Conservation (phyloP, 2,329 filamentous ascomycete genomes). For the Calonectria multiphialidica region DNA sequence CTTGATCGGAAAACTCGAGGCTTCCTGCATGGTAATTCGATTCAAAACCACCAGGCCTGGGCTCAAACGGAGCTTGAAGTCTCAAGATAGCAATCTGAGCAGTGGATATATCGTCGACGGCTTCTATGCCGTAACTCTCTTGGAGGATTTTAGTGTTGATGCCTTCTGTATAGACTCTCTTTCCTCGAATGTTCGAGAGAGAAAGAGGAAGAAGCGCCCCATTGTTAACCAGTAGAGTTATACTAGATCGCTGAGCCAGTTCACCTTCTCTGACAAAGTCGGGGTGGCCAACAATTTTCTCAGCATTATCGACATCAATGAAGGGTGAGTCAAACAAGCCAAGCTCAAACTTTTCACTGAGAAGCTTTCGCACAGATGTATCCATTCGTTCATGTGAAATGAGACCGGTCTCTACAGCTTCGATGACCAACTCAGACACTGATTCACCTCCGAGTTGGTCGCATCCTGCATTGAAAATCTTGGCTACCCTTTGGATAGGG, state of each 20-base stretch:
- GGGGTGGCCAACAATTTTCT: neutral
- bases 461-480: conserved; percentile 62
- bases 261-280: conserved; percentile 1
- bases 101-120: conserved; percentile 51
- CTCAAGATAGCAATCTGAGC: conserved; percentile 57
- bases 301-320: conserved; percentile 48
- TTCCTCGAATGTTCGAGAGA: neutral
- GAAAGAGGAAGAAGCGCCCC: conserved; percentile 36
- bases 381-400: conserved; percentile 59
- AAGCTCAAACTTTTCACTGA: conserved; percentile 63
- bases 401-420: conserved; percentile 55
- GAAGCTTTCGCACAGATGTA: conserved; percentile 57
- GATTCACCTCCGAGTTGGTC: conserved; percentile 66
- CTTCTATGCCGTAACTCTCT: conserved; percentile 42
- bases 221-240: conserved; percentile 42
- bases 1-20: conserved; percentile 52
- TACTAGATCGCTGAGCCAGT: conserved; percentile 33
- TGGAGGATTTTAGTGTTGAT: conserved; percentile 26
- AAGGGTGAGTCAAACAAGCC: conserved; percentile 66
- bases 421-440: conserved; percentile 58
- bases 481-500: conserved; percentile 55
- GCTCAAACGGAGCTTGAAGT: conserved; percentile 52
- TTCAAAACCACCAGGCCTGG: conserved; percentile 52
- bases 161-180: conserved; percentile 41
- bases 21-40: conserved; percentile 53